These are phyloP conservation scores for Boletus speciosus DNA, from an alignment of 768 basidiomycete genomes.

Conservation along the genomic window DNA sequence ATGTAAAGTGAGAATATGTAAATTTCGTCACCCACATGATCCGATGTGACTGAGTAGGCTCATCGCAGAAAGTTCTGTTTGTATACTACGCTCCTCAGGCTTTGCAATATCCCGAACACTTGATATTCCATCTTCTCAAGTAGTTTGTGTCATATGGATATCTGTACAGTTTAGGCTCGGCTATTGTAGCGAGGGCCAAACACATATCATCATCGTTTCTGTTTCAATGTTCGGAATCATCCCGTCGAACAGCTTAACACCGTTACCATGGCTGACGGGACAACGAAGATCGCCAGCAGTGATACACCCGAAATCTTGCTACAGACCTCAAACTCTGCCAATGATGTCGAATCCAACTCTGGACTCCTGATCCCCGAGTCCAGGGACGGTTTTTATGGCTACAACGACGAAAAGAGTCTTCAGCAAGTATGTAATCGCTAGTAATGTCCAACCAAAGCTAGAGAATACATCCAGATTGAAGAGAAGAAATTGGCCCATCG, in stretches of 20 bases:
- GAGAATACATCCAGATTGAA: constrained; percentile 52
- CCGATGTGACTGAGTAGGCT: not conserved
- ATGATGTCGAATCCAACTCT: constrained; percentile 18
- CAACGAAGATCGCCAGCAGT: not conserved
- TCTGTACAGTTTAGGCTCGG: not conserved
- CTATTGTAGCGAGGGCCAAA: constrained; percentile 6
- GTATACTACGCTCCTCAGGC: too few species aligned
- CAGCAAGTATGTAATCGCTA: constrained; percentile 54
- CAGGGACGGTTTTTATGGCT: constrained; percentile 75
- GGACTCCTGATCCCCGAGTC: constrained; percentile 44
- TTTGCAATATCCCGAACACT: not conserved
- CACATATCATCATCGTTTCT: constrained; percentile 4
- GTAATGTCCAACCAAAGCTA: constrained; percentile 1
- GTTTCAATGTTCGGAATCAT: constrained; percentile 1
- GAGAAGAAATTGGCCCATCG: constrained; percentile 70
- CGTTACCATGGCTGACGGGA: constrained; percentile 17
- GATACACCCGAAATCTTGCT: not conserved
- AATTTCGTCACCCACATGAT: constrained; percentile 3
- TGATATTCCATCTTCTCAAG: not conserved
- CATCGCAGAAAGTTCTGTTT: not conserved
- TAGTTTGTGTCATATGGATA: not conserved
- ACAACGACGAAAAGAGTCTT: constrained; percentile 72
- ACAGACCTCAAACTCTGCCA: not conserved
- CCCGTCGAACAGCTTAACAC: not conserved
- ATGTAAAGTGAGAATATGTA: constrained; percentile 8